These are phyloP conservation scores for Trichocladium antarcticum DNA, from an alignment of 495 filamentous ascomycete species.

Conservation along the genomic window DNA sequence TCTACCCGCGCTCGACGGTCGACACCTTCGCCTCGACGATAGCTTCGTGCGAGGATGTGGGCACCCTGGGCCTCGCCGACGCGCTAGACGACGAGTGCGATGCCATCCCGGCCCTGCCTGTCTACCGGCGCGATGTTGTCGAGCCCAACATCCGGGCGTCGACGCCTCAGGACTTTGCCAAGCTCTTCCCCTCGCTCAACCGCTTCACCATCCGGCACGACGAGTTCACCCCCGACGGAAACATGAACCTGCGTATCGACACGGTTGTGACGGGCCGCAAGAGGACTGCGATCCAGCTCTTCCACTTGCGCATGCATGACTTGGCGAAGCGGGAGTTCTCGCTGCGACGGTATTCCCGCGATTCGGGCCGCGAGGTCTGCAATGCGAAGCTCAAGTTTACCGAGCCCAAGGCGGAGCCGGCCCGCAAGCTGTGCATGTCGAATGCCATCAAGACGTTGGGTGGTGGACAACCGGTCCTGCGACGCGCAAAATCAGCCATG, in stretches of 20 bases:
- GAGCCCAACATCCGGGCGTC: conserved; percentile 57
- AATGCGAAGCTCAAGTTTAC: conserved; percentile 65
- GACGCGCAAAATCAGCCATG: conserved; percentile 34
- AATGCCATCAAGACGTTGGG: conserved; percentile 57
- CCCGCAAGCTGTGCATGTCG: conserved; percentile 60
- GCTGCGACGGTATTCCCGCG: conserved; percentile 79
- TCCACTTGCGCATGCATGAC: conserved; percentile 94
- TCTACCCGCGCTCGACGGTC: conserved; percentile 52
- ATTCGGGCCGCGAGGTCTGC: conserved; percentile 88
- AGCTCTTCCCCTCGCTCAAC: conserved; percentile 75
- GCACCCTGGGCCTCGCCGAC: conserved; percentile 45
- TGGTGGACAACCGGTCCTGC: conserved; percentile 45
- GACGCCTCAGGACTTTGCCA: conserved; percentile 72
- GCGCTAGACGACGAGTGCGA: conserved; percentile 29
- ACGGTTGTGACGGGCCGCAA: conserved; percentile 53
- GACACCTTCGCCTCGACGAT: conserved; percentile 74
- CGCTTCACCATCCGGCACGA: conserved; percentile 80
- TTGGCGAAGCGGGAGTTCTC: conserved; percentile 79
- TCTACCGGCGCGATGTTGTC: conserved; percentile 48
- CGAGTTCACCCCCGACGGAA: conserved; percentile 81
- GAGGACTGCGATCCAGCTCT: conserved; percentile 65
- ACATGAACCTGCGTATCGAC: conserved; percentile 94
- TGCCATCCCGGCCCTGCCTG: conserved; percentile 43
- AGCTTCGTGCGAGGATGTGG: conserved; percentile 51
- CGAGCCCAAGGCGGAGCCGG: conserved; percentile 31